Conservation (phyloP, 116 monocot species). For the Posidonia oceanica region DNA sequence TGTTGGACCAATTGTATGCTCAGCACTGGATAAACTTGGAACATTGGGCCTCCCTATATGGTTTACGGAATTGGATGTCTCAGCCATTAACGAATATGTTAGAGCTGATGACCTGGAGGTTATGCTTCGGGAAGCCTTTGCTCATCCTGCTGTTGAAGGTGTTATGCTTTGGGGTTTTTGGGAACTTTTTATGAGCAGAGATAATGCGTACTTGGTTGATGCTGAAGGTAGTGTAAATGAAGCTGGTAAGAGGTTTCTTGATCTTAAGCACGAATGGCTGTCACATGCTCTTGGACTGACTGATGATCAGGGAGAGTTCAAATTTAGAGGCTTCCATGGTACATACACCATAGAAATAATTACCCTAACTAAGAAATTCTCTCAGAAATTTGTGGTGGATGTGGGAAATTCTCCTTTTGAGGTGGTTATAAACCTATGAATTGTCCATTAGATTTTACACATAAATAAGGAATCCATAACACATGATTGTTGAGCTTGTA, state of each 20-base stretch:
- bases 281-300: conserved; percentile 46
- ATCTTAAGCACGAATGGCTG: conserved; percentile 74
- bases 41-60: conserved; percentile 64
- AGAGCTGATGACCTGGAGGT: conserved; percentile 90
- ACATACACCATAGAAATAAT: conserved; percentile 48
- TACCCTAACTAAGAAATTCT: conserved; percentile 29
- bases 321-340: conserved; percentile 77
- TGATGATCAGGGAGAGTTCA: conserved; percentile 56
- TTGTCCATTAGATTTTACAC: not conserved
- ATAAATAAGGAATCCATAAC: not conserved
- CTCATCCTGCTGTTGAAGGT: conserved; percentile 79
- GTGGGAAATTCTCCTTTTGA: conserved; percentile 52
- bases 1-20: conserved; percentile 50
- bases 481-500: conserved; percentile 6
- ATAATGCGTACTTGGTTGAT: conserved; percentile 52
- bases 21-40: conserved; percentile 50
- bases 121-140: conserved; percentile 74
- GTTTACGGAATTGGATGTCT: conserved; percentile 88
- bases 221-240: conserved; percentile 89
- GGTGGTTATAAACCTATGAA: conserved; percentile 32
- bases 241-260: conserved; percentile 57
- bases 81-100: conserved; percentile 55
- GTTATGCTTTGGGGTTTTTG: conserved; percentile 91
- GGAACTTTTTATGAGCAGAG: conserved; percentile 75
- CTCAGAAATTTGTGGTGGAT: conserved; percentile 49